Percentiles rank a stretch among this genome's conserved stretches.
These are phyloP conservation scores for Colletotrichum lupini DNA, from an alignment of 2,329 filamentous ascomycete genomes.

Conservation along the genomic window DNA sequence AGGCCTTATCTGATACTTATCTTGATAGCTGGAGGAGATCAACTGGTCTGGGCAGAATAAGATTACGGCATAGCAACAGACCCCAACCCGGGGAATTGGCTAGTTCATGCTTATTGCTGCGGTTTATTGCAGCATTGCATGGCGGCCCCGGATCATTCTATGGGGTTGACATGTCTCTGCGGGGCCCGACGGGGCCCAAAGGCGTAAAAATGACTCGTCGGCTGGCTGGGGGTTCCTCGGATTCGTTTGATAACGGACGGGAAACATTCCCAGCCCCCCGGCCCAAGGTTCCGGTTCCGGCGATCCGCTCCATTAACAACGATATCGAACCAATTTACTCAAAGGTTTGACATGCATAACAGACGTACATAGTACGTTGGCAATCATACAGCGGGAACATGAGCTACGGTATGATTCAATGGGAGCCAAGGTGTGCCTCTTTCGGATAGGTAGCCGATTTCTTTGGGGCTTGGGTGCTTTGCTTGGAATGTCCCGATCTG, in stretches of 20 bases:
- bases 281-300: slow-evolving; percentile 31
- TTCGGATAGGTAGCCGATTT: too few species aligned
- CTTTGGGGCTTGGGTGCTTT: too few species aligned
- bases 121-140: slow-evolving; percentile 7
- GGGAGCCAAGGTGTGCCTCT: too few species aligned
- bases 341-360: neutral
- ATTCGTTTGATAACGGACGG: slow-evolving; percentile 22
- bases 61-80: slow-evolving; percentile 13
- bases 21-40: slow-evolving; percentile 1
- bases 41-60: neutral
- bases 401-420: neutral
- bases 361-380: neutral
- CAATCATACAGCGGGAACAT: neutral
- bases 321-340: neutral
- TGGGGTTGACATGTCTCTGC: slow-evolving; percentile 21
- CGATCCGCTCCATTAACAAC: slow-evolving; percentile 10
- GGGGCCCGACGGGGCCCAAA: slow-evolving; percentile 11
- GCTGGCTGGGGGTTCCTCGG: slow-evolving; percentile 9
- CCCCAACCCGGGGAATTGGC: neutral
- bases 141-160: slow-evolving; percentile 6
- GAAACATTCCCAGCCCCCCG: slow-evolving; percentile 15
- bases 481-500: too few species aligned
- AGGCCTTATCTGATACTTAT: slow-evolving; percentile 21
- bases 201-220: slow-evolving; percentile 17
- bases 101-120: slow-evolving; percentile 7